phyloP scores from a whole-genome alignment of 2,329 filamentous ascomycete genomes.

The Stachybotrys echinatus region DNA sequence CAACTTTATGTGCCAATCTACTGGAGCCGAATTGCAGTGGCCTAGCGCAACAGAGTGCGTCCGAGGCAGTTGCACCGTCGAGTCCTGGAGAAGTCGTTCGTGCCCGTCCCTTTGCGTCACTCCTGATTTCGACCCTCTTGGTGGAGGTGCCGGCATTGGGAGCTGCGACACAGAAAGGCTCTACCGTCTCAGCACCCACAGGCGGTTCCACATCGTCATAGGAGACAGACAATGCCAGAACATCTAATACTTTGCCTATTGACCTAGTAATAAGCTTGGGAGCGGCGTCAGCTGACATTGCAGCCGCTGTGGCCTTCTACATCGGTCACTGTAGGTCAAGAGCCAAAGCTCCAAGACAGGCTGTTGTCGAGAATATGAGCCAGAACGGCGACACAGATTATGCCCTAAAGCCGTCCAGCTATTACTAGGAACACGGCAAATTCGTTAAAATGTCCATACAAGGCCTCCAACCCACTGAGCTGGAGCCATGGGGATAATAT shows the following conservation, averaged over 20 bases:
- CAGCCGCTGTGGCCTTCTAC: neutral
- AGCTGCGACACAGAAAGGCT: conserved; percentile 7
- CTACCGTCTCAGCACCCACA: neutral
- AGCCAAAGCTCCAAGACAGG: too few relatives aligned
- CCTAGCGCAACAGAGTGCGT: conserved; percentile 16
- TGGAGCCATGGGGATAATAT: too few relatives aligned
- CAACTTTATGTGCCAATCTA: conserved; percentile 25
- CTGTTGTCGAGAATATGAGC: too few relatives aligned
- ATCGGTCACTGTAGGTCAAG: too few relatives aligned
- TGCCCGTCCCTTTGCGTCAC: conserved; percentile 29
- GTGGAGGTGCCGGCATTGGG: conserved; percentile 14
- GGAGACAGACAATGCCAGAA: neutral
- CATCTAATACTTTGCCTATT: neutral
- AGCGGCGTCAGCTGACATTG: neutral
- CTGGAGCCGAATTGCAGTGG: conserved; percentile 14
- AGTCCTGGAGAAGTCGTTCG: conserved; percentile 18
- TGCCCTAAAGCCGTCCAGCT: too few relatives aligned
- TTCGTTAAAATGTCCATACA: too few relatives aligned
- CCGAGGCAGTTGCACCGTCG: conserved; percentile 28
- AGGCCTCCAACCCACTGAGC: too few relatives aligned
- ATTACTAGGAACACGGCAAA: too few relatives aligned
- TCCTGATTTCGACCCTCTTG: conserved; percentile 10
- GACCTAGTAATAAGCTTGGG: neutral
- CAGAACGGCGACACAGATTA: too few relatives aligned
- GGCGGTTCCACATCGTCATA: neutral